A percentile compares a stretch with the other conserved stretches of the same genome.
phyloP scores from a whole-genome alignment of 2,329 filamentous ascomycete species.

The Septoria petroselini region DNA sequence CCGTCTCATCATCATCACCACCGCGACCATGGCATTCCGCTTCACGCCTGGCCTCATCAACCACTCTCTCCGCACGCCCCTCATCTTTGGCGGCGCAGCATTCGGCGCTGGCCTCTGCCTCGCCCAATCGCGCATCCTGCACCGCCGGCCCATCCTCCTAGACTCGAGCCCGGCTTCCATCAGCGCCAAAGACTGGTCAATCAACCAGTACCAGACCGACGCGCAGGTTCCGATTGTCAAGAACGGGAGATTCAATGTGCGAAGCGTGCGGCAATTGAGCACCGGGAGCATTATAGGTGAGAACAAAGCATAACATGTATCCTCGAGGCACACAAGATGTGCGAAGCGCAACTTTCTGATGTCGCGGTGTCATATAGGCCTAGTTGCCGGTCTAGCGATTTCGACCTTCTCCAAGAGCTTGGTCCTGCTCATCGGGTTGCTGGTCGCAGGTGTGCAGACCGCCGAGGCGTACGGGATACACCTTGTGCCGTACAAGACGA shows the following conservation, averaged over 20 bases:
- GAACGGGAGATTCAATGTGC: constrained; percentile 42
- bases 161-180: constrained; percentile 34
- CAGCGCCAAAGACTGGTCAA: constrained; percentile 41
- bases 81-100: constrained; percentile 31
- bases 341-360: no score
- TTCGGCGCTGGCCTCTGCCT: constrained; percentile 28
- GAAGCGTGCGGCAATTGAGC: constrained; percentile 46
- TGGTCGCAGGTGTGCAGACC: constrained; percentile 60
- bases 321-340: no score
- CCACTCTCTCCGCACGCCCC: constrained; percentile 37
- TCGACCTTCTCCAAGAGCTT: constrained; percentile 69
- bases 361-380: constrained; percentile 48
- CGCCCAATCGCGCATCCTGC: constrained; percentile 31
- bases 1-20: neutral
- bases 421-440: constrained; percentile 63
- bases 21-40: constrained; percentile 17
- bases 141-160: constrained; percentile 38
- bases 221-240: constrained; percentile 41
- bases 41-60: constrained; percentile 41
- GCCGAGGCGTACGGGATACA: constrained; percentile 53
- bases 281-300: constrained; percentile 48
- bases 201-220: constrained; percentile 40
- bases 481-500: constrained; percentile 47
- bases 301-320: constrained; percentile 6
- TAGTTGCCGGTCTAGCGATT: constrained; percentile 62